Percentiles rank a stretch among this genome's conserved stretches.
Conservation (phyloP, 441 rosid genomes). For the Eruca vesicaria region DNA sequence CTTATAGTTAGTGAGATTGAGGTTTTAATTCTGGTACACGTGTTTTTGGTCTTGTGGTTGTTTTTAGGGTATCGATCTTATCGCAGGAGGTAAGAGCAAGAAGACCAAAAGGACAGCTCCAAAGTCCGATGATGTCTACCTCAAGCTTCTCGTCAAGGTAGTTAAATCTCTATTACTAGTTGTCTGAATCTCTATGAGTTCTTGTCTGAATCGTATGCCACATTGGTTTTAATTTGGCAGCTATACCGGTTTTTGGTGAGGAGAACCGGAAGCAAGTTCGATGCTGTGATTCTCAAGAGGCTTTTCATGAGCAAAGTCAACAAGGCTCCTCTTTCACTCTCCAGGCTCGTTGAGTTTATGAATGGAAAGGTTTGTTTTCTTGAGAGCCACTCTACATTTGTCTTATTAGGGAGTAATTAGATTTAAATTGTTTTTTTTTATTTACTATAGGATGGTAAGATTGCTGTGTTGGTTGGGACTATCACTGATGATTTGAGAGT, state of each 20-base stretch:
- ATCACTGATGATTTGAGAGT: conserved; percentile 83
- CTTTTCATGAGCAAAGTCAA: conserved; percentile 89
- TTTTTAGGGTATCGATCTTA: conserved; percentile 73
- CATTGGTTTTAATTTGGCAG: not conserved
- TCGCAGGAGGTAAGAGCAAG: conserved; percentile 92
- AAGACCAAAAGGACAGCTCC: conserved; percentile 78
- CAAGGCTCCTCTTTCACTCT: conserved; percentile 81
- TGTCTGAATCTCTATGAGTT: too few relatives aligned
- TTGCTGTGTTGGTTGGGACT: conserved; percentile 85
- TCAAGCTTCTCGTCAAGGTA: conserved; percentile 45
- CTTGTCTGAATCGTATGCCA: not conserved
- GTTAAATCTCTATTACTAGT: too few relatives aligned
- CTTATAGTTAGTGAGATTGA: too few relatives aligned
- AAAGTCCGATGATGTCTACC: conserved; percentile 84
- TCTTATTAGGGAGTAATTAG: not conserved
- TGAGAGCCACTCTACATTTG: conserved; percentile 33
- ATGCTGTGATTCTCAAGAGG: conserved; percentile 84
- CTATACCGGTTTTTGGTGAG: too few relatives aligned
- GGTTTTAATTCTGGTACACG: too few relatives aligned
- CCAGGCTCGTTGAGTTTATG: conserved; percentile 52
- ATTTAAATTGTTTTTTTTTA: conserved; percentile 16
- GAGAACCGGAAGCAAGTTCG: conserved; percentile 85
- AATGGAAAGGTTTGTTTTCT: conserved; percentile 72
- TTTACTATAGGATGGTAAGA: conserved; percentile 65
- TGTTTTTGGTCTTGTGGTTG: not conserved